These are phyloP conservation scores for Mycena metata DNA, from an alignment of 768 basidiomycete species.

Conservation along the genomic window DNA sequence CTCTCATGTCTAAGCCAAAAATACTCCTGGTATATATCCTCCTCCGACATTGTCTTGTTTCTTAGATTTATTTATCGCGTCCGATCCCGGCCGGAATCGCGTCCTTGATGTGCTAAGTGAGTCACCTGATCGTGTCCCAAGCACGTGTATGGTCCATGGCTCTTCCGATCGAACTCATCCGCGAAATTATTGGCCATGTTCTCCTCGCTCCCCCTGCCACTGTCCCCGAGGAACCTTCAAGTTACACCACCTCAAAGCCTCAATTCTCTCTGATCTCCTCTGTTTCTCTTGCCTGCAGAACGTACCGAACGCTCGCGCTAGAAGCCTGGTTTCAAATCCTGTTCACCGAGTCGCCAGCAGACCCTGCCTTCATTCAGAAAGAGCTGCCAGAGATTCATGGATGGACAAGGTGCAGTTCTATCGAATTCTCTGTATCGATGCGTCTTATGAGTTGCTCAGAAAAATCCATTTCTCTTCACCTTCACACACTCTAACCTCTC, in stretches of 20 bases:
- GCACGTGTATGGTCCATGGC: not conserved
- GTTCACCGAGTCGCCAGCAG: slow-evolving; percentile 41
- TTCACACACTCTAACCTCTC: not conserved
- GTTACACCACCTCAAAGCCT: slow-evolving; percentile 42
- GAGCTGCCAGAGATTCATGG: slow-evolving; percentile 44
- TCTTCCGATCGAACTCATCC: slow-evolving; percentile 52
- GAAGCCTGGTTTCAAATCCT: slow-evolving; percentile 51
- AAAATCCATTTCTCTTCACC: slow-evolving; percentile 49
- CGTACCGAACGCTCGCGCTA: slow-evolving; percentile 46
- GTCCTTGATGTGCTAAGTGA: no score
- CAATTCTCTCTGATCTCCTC: slow-evolving; percentile 45
- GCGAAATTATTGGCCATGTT: slow-evolving; percentile 47
- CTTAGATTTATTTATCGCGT: no score
- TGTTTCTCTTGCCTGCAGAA: slow-evolving; percentile 48
- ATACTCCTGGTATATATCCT: no score
- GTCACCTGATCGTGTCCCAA: no score
- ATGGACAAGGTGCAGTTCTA: slow-evolving; percentile 42
- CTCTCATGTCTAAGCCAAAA: no score
- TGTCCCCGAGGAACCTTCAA: slow-evolving; percentile 28
- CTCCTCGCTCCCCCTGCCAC: slow-evolving; percentile 32
- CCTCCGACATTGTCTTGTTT: no score
- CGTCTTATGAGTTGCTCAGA: slow-evolving; percentile 36
- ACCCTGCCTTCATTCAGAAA: slow-evolving; percentile 41
- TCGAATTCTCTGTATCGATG: not conserved
- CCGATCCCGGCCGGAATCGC: no score